phyloP scores from a whole-genome alignment of 805 yeast species.

The Cephaloascus albidus region DNA sequence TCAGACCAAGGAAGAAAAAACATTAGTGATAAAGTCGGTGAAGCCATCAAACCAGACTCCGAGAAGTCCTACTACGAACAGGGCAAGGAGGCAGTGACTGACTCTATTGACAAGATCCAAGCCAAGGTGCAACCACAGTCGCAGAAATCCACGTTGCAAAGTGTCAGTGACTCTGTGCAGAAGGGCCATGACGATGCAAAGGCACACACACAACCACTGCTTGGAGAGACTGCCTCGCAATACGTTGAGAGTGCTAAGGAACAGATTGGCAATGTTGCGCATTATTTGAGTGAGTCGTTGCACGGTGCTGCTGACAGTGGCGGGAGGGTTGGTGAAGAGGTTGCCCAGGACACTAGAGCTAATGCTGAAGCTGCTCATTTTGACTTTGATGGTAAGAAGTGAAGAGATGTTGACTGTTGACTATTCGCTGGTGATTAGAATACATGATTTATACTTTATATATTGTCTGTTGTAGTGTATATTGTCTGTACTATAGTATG shows the following conservation, averaged over 20 bases:
- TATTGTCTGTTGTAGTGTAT: no score
- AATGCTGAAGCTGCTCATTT: neutral
- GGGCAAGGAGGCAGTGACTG: slow-evolving; percentile 65
- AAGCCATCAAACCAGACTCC: slow-evolving; percentile 60
- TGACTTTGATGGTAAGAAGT: neutral
- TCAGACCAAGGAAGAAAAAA: slow-evolving; percentile 64
- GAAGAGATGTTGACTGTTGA: no score
- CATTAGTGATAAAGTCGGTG: slow-evolving; percentile 59
- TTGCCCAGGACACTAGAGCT: slow-evolving; percentile 10
- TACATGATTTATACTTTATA: no score
- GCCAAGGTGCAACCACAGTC: slow-evolving; percentile 51
- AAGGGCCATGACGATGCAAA: slow-evolving; percentile 46
- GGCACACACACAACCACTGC: slow-evolving; percentile 11
- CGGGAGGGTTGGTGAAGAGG: slow-evolving; percentile 17
- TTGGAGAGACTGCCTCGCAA: slow-evolving; percentile 29
- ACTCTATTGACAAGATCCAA: slow-evolving; percentile 56
- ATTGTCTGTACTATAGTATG: no score
- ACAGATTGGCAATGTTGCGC: slow-evolving; percentile 44
- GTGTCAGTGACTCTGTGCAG: slow-evolving; percentile 51
- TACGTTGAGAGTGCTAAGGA: slow-evolving; percentile 36
- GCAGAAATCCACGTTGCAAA: slow-evolving; percentile 64
- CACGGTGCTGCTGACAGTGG: slow-evolving; percentile 35
- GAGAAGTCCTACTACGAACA: slow-evolving; percentile 57
- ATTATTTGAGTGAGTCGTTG: slow-evolving; percentile 33
- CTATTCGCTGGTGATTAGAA: no score